Conservation (phyloP, 306 rosid species). For the Vigna mungo region DNA sequence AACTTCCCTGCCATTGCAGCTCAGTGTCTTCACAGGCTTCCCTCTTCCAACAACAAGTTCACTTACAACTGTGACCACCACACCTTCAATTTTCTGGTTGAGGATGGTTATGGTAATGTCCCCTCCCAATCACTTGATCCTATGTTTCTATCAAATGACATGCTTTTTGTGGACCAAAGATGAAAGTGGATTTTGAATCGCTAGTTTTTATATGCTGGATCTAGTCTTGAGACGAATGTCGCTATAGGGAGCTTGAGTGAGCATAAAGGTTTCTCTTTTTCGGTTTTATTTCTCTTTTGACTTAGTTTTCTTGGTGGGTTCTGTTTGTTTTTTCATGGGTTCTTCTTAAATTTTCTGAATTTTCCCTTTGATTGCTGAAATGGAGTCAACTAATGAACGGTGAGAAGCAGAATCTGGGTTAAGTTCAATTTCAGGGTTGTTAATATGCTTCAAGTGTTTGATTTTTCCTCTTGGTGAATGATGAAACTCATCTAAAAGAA, state of each 20-base stretch:
- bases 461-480: conserved; percentile 1
- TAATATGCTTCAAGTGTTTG: conserved; percentile 1
- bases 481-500: neutral
- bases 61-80: conserved; percentile 87
- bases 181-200: conserved; percentile 45
- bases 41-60: conserved; percentile 87
- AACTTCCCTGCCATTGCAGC: conserved; percentile 93
- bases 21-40: conserved; percentile 83
- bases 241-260: conserved; percentile 2
- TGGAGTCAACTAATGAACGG: neutral
- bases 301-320: conserved; percentile 41
- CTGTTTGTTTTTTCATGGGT: conserved; percentile 39
- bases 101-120: conserved; percentile 82
- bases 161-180: conserved; percentile 11
- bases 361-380: conserved; percentile 14
- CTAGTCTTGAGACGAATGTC: conserved; percentile 39
- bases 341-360: conserved; percentile 11
- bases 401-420: conserved; percentile 12
- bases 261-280: conserved; percentile 18
- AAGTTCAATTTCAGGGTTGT: conserved; percentile 18
- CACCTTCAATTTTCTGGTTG: conserved; percentile 83
- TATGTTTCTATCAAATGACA: neutral
- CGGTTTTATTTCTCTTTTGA: conserved; percentile 13
- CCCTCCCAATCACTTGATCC: conserved; percentile 21
- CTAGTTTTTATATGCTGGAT: conserved; percentile 49